Evolutionary conservation across 2,329 filamentous ascomycete genomes (phyloP), one percentile per base, ranked within the genome.

Genomic region (Teratosphaeria viscida): DNA sequence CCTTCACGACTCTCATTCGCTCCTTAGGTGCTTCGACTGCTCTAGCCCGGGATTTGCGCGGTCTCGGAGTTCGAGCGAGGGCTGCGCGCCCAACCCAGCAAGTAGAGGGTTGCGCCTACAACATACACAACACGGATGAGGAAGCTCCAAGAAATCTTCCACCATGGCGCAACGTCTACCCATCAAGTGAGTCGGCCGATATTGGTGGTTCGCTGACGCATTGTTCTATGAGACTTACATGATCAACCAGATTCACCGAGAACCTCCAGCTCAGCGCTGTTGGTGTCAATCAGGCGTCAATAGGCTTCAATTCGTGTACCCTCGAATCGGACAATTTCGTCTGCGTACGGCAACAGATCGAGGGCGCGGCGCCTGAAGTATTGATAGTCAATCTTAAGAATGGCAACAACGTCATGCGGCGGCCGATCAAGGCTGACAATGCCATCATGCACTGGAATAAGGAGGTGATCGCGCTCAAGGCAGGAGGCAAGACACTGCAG

Each of bases 361-460:
- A 84, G 74, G 89, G 91, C 70, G 84, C 86, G 66, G 87, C 89
- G 69, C 89, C 92, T 65, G 92, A 96, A 78, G 92, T 99, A 66
- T 88, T 99, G 77, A 99, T 99, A 75, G 81, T 99, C 78, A 90
- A 99, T 77, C 87, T 99, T 73, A 96, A 97, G 78, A 95, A 96
- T 78, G 86, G 86, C 79, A 96, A 96, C 84, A 92, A 94, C 80
- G 86, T 96, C 75, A 94, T 90, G 69, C 88, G 89, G 71, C 85
- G 92, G 73, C 90, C 92, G 55, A 99, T 99, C 81, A 97, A 96
- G 81, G 94, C 94, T 72, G 94, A 99, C 79, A 97, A 92, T 84
- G 94, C 95, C 70, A 96, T 99, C 74, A 97, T 99, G 94, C 94
- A 99, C 84, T 96, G 90, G 90, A 87, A 83, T 69, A 89, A 88